phyloP scores from a whole-genome alignment of 208 protist genomes.

The Acanthamoeba healyi region DNA sequence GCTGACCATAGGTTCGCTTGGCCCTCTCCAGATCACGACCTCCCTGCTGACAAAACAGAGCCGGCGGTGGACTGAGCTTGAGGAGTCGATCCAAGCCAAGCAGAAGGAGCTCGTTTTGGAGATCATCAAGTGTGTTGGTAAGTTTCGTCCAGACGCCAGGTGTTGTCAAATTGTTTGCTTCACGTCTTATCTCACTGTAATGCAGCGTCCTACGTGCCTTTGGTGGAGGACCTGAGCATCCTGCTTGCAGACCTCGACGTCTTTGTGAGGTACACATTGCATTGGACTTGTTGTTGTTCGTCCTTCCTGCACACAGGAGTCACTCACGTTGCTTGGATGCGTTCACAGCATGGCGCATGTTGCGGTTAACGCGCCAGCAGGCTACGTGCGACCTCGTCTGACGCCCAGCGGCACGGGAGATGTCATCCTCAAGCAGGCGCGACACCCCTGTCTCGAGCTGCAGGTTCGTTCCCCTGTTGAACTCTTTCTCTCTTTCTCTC shows the following conservation, averaged over 20 bases:
- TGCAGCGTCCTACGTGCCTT: slow-evolving; percentile 92
- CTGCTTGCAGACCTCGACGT: slow-evolving; percentile 96
- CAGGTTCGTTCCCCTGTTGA: not conserved
- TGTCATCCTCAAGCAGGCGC: slow-evolving; percentile 67
- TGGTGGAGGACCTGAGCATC: slow-evolving; percentile 95
- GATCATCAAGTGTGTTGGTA: slow-evolving; percentile 94
- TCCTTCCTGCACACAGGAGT: not conserved
- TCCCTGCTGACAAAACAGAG: slow-evolving; percentile 86
- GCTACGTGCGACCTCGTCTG: slow-evolving; percentile 40
- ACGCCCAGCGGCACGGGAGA: slow-evolving; percentile 47
- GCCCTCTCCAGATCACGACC: slow-evolving; percentile 95
- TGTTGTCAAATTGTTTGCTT: too few species aligned
- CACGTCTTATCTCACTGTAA: too few species aligned
- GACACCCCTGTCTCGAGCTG: slow-evolving; percentile 91
- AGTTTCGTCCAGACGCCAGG: too few species aligned
- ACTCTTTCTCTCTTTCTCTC: not conserved
- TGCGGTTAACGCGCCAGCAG: slow-evolving; percentile 1
- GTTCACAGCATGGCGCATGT: slow-evolving; percentile 21
- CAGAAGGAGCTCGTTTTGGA: slow-evolving; percentile 93
- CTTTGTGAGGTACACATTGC: slow-evolving; percentile 89
- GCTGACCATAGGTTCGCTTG: too few species aligned
- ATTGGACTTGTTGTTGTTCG: not conserved
- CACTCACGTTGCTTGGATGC: too few species aligned
- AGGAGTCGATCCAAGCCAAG: slow-evolving; percentile 87
- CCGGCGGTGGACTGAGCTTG: slow-evolving; percentile 78